A percentile compares a stretch with the other conserved stretches of the same genome.
phyloP scores from a whole-genome alignment of 768 basidiomycete genomes.

The Psilocybe cyanescens region DNA sequence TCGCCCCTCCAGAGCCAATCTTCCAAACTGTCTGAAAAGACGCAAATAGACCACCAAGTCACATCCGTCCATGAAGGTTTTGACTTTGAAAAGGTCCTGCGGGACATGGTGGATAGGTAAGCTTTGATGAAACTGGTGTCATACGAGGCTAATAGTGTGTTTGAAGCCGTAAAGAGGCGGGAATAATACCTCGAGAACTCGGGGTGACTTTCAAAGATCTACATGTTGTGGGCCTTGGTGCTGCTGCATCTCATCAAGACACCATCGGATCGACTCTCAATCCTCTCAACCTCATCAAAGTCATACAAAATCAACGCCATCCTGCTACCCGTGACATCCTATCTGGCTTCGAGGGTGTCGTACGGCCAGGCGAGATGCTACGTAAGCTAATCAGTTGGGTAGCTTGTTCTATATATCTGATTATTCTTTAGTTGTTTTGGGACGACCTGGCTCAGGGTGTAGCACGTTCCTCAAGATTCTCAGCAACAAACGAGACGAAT shows the following conservation, averaged over 20 bases:
- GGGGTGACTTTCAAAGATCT: slow-evolving; percentile 66
- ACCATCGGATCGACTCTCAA: slow-evolving; percentile 68
- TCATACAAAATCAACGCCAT: slow-evolving; percentile 53
- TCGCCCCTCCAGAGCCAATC: not conserved
- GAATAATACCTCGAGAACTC: slow-evolving; percentile 54
- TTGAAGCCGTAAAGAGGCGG: slow-evolving; percentile 22
- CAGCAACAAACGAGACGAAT: slow-evolving; percentile 75
- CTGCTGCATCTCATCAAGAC: slow-evolving; percentile 53
- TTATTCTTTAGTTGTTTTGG: slow-evolving; percentile 68
- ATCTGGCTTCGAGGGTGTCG: slow-evolving; percentile 63
- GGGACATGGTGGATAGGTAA: not conserved
- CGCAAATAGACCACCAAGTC: not conserved
- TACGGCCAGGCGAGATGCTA: slow-evolving; percentile 78
- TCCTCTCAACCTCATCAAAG: slow-evolving; percentile 44
- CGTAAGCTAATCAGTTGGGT: slow-evolving; percentile 54
- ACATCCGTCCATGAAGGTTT: slow-evolving; percentile 3
- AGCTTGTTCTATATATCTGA: slow-evolving; percentile 12
- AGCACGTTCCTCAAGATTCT: slow-evolving; percentile 83
- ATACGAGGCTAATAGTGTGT: not conserved
- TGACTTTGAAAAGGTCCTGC: slow-evolving; percentile 1
- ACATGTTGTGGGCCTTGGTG: slow-evolving; percentile 60
- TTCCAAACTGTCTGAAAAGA: not conserved
- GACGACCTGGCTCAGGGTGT: slow-evolving; percentile 86
- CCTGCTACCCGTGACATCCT: slow-evolving; percentile 72
- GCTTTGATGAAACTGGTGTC: not conserved